phyloP scores from a whole-genome alignment of 2,329 filamentous ascomycete species.

The Aspergillus bombycis region DNA sequence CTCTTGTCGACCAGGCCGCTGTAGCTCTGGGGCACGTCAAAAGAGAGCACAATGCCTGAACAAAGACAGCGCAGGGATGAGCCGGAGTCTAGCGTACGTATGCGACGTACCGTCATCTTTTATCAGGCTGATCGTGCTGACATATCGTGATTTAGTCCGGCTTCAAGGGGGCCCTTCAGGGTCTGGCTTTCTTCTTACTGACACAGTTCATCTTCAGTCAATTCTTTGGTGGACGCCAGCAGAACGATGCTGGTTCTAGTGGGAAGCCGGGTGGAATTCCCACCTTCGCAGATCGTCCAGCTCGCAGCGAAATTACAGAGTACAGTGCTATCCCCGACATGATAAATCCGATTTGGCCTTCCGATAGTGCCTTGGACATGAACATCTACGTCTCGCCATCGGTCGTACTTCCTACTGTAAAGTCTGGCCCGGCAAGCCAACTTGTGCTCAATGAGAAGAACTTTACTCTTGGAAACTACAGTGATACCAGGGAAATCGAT shows the following conservation, averaged over 20 bases:
- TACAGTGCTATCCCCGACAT: constrained; percentile 61
- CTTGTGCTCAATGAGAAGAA: constrained; percentile 78
- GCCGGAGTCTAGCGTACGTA: constrained; percentile 35
- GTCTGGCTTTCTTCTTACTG: constrained; percentile 61
- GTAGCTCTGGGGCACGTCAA: neutral
- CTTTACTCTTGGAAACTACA: constrained; percentile 78
- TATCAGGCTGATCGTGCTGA: constrained; percentile 20
- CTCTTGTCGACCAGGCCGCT: neutral
- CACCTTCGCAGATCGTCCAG: constrained; percentile 67
- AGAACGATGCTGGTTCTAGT: constrained; percentile 27
- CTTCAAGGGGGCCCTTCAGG: constrained; percentile 54
- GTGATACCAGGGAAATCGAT: constrained; percentile 76
- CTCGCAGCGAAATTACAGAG: constrained; percentile 40
- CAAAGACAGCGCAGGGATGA: constrained; percentile 41
- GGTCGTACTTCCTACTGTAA: constrained; percentile 66
- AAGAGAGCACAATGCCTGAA: constrained; percentile 41
- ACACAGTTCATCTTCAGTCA: constrained; percentile 61
- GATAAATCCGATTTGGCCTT: constrained; percentile 87
- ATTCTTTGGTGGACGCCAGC: constrained; percentile 51
- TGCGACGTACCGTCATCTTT: constrained; percentile 7
- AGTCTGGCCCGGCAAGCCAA: constrained; percentile 65
- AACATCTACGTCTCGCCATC: constrained; percentile 81
- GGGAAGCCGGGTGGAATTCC: constrained; percentile 54
- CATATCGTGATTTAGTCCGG: constrained; percentile 38
- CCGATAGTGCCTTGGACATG: constrained; percentile 78